Base-by-base conservation (phyloP, 106 monocot genomes). In the Dendrobium chrysotoxum region DNA sequence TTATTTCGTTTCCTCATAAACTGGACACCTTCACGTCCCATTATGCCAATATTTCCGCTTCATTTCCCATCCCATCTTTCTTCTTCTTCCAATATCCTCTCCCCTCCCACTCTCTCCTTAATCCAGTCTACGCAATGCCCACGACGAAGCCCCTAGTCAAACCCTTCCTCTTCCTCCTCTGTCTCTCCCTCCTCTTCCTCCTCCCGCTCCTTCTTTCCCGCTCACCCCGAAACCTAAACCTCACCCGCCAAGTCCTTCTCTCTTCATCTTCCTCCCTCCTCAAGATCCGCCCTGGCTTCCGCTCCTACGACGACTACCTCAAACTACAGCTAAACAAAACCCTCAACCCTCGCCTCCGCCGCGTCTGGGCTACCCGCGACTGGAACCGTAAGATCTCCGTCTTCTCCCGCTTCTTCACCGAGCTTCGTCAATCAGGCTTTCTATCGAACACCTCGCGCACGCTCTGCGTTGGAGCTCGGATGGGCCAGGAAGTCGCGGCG, bases 401-500 rank as follows among this genome's bases (percentile, higher is more conserved):
- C 82, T 96, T 96, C 91, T 54, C 93, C 31, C 61, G 72, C 77
- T 87, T 93, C 87, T 96, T 96, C 90, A 23, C 73, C 67, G 68
- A 77, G 26, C 91, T 88, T 67, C 70, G 53, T 1, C 39, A 81
- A 47, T 68, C 78, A 16, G 45, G 72, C 30, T 86, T 96, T 80
- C 90, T 96, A 79, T 80, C 84, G 66, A 91, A 93, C 86, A 18
- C 82, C 75, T 96, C 96, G 10, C 75, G 80, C 11, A 88, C 93
- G 4, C 91, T 96, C 85, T 96, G 88, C 93, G 53, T 96, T 65
- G 96, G 96, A 5, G 96, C 96, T 20, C 86, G 96, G 26, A 77
- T 93, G 53, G 96, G 96, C 67, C 96, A 96, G 86, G 96, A 96
- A 83, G 96, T 96, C 3, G 85, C 84, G 4, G 96, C 96, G 42